Evolutionary conservation across 495 filamentous ascomycete genomes (phyloP).

Genomic region (Penicillium longicatenatum): DNA sequence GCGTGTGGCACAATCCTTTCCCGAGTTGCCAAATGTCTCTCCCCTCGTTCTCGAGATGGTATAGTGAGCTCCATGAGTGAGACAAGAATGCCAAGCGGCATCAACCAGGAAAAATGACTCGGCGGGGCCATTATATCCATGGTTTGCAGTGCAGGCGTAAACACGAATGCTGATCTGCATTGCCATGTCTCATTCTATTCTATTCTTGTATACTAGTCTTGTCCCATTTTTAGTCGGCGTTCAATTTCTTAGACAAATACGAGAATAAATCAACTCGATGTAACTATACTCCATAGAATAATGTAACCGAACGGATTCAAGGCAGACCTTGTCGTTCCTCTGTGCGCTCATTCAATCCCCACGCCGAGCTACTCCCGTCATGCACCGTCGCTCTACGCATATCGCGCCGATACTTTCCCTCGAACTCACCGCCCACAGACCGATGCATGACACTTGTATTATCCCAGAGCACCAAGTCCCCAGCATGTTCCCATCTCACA

Average conservation of each 20-base stretch:
- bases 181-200: conserved; percentile 16
- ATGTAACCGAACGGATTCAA: conserved; percentile 1
- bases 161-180: conserved; percentile 2
- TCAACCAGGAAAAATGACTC: not conserved
- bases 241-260: not conserved
- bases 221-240: not conserved
- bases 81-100: not conserved
- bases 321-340: conserved; percentile 20
- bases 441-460: conserved; percentile 59
- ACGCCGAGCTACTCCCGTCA: conserved; percentile 35
- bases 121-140: not conserved
- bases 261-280: not conserved
- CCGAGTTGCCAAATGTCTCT: conserved; percentile 1
- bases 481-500: conserved; percentile 48
- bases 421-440: conserved; percentile 51
- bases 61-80: conserved; percentile 4
- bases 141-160: not conserved
- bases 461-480: conserved; percentile 63
- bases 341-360: conserved; percentile 44
- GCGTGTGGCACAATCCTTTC: not conserved
- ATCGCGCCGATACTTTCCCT: conserved; percentile 52
- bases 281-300: not conserved
- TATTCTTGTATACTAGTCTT: conserved; percentile 10
- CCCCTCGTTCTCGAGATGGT: not conserved
- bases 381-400: conserved; percentile 58